Base-by-base conservation (phyloP, 768 basidiomycete species). In the Tylopilus rubrobrunneus region DNA sequence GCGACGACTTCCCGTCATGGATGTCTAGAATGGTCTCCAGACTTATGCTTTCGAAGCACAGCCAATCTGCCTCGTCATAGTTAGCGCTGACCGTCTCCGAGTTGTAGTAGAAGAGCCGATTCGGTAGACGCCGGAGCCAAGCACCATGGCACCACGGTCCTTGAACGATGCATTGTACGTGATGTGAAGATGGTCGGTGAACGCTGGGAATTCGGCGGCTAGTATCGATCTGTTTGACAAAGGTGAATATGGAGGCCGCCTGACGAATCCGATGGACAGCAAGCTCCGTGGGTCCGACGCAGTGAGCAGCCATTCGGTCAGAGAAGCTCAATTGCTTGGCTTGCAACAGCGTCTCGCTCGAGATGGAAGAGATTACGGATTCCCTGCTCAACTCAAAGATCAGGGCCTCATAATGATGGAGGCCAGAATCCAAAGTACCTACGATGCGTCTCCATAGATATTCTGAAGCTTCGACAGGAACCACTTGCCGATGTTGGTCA, bases 141-240 rank as follows among this genome's bases (percentile, higher is more conserved):
- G 80, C 4, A 98, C 97, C 83, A 98, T 96, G 56, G 98, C 86
- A 58, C 96, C 97, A 53, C 87, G 82, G 66, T 99, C 97, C 47
- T 85, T 72, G 75, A 98, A 98, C 6, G 75, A 69, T n/a, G 89
- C 96, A 64, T 96, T 98, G 77, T 98, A 98, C 0, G 95, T 97
- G 42, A 89, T 97, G 75, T 99, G 98, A 43, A 99, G 85, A 71
- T 98, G 98, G 76, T 99, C 98, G 52, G 97, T 98, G 77, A 87
- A 92, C 1, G 95, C 94, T 1, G 97, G 96, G 82, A 98, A 99
- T 67, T 98, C 96, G 27, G 97, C 96, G 10, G 97, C 97, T 51
- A 98, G 97, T 98, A 64, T 99, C 97, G 69, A 98, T 99, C 68
- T 98, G 96, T 78, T 98, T 98, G 72, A 97, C 89, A 68, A 92